Evolutionary conservation across 176 grass and related monocot genomes (phyloP).

Genomic region (Bromus sterilis): DNA sequence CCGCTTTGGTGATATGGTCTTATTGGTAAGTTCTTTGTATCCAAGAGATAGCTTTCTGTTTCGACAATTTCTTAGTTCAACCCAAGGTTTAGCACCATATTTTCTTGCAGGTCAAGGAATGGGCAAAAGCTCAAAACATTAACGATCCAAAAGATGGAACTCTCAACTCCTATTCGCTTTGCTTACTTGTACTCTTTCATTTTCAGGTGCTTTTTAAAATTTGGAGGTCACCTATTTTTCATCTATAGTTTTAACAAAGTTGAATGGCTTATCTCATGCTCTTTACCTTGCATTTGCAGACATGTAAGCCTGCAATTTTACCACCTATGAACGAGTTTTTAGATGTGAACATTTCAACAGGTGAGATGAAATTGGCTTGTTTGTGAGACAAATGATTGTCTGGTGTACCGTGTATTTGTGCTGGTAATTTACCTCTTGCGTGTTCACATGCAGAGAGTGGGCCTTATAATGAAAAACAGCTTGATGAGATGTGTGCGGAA

Average conservation of each 20-base stretch:
- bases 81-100: too few species aligned
- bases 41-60: not conserved
- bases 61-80: not conserved
- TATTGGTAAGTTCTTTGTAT: conserved; percentile 51
- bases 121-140: conserved; percentile 91
- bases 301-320: conserved; percentile 67
- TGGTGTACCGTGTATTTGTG: not conserved
- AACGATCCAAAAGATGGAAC: conserved; percentile 81
- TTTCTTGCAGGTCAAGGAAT: conserved; percentile 82
- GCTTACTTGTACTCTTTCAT: conserved; percentile 80
- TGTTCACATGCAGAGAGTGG: conserved; percentile 34
- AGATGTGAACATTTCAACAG: conserved; percentile 49
- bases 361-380: conserved; percentile 12
- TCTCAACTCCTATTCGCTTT: conserved; percentile 87
- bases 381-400: not conserved
- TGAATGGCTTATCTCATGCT: not conserved
- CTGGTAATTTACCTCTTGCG: conserved; percentile 15
- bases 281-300: conserved; percentile 26
- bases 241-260: conserved; percentile 15
- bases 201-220: conserved; percentile 64
- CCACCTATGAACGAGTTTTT: conserved; percentile 71
- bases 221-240: not conserved
- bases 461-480: conserved; percentile 24
- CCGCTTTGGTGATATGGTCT: conserved; percentile 80
- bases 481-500: conserved; percentile 44